These are phyloP conservation scores for Xanthoconium purpureum DNA, from an alignment of 768 basidiomycete species.

Conservation along the genomic window DNA sequence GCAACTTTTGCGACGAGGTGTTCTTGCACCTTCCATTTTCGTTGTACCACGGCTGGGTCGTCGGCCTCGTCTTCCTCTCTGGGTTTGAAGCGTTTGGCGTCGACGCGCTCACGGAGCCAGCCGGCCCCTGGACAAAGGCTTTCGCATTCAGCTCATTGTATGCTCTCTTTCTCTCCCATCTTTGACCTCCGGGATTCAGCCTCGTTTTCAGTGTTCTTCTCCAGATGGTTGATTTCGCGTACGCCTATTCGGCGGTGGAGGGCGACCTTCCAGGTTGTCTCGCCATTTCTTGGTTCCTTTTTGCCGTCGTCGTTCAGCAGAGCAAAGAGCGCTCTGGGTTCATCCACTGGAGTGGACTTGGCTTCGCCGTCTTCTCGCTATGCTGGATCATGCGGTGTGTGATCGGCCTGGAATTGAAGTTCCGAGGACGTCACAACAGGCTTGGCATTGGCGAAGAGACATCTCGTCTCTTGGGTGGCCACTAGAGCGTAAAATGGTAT, in stretches of 20 bases:
- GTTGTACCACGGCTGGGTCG: constrained; percentile 63
- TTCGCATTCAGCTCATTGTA: constrained; percentile 60
- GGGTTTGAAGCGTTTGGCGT: constrained; percentile 63
- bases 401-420: constrained; percentile 37
- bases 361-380: constrained; percentile 58
- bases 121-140: constrained; percentile 58
- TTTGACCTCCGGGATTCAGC: neutral
- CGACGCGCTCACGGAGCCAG: constrained; percentile 48
- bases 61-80: constrained; percentile 50
- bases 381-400: constrained; percentile 61
- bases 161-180: constrained; percentile 4
- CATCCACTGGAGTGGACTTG: constrained; percentile 67
- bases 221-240: constrained; percentile 55
- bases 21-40: constrained; percentile 75
- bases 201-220: constrained; percentile 45
- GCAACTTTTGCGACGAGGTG: constrained; percentile 52
- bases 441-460: constrained; percentile 33
- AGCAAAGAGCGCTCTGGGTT: constrained; percentile 43
- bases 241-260: constrained; percentile 61
- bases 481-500: neutral
- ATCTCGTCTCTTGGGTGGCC: constrained; percentile 32
- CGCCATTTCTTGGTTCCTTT: constrained; percentile 64
- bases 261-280: constrained; percentile 69
- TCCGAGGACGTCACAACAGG: constrained; percentile 32
- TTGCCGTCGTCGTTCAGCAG: constrained; percentile 60